Evolutionary conservation across 2,329 filamentous ascomycete genomes (phyloP).

Genomic region (Aspergillus viridinutans): DNA sequence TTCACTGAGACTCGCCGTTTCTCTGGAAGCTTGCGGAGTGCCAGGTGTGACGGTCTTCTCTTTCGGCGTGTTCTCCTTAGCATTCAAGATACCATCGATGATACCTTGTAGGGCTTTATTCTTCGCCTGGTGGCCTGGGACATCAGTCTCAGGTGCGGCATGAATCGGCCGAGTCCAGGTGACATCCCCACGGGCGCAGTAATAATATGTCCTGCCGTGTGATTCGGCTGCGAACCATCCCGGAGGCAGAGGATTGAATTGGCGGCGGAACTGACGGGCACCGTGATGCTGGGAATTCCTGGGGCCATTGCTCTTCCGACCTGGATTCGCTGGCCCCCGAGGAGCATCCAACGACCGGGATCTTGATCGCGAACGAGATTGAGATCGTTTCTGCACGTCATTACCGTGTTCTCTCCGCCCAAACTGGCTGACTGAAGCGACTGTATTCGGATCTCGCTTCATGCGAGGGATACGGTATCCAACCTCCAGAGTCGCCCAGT

Average conservation of each 20-base stretch:
- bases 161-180: slow-evolving; percentile 77
- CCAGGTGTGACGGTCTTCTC: slow-evolving; percentile 54
- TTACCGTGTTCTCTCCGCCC: slow-evolving; percentile 52
- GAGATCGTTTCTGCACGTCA: slow-evolving; percentile 47
- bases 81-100: slow-evolving; percentile 76
- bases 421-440: slow-evolving; percentile 58
- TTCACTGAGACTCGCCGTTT: slow-evolving; percentile 47
- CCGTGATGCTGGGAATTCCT: slow-evolving; percentile 56
- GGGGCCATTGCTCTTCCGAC: slow-evolving; percentile 54
- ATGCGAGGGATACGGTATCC: slow-evolving; percentile 91
- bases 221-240: slow-evolving; percentile 82
- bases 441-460: slow-evolving; percentile 68
- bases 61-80: slow-evolving; percentile 54
- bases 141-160: slow-evolving; percentile 60
- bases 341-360: slow-evolving; percentile 45
- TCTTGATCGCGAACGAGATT: slow-evolving; percentile 47
- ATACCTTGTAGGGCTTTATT: slow-evolving; percentile 77
- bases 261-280: slow-evolving; percentile 53
- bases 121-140: slow-evolving; percentile 64
- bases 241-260: slow-evolving; percentile 61
- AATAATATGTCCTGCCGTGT: slow-evolving; percentile 77
- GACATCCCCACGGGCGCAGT: slow-evolving; percentile 69
- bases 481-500: slow-evolving; percentile 85
- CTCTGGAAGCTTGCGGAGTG: slow-evolving; percentile 60
- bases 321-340: slow-evolving; percentile 40